Conservation (phyloP, 129 eudicot species). For the Tanacetum coccineum region DNA sequence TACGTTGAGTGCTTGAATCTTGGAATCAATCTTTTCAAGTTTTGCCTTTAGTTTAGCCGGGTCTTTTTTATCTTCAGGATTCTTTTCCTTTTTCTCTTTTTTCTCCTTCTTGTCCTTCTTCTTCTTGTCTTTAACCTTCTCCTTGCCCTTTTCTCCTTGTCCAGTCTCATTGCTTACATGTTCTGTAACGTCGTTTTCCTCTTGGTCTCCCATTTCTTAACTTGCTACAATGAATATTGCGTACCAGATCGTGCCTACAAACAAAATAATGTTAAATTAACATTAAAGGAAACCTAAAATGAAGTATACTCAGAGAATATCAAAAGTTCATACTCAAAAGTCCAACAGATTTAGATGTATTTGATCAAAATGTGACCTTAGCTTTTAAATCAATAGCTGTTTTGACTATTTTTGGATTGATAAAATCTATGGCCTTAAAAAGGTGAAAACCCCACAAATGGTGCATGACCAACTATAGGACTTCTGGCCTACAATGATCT, state of each 20-base stretch:
- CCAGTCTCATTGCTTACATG: conserved; percentile 21
- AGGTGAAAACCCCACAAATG: conserved; percentile 36
- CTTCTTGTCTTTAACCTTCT: conserved; percentile 47
- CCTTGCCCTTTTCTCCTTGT: conserved; percentile 31
- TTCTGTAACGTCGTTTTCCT: conserved; percentile 34
- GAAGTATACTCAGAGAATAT: conserved; percentile 1
- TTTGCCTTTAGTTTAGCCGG: conserved; percentile 51
- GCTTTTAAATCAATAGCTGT: conserved; percentile 5
- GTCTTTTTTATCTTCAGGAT: conserved; percentile 59
- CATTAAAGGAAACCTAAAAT: not conserved
- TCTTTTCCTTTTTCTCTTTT: conserved; percentile 57
- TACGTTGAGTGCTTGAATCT: conserved; percentile 41
- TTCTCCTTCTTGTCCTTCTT: conserved; percentile 38
- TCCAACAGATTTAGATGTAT: not conserved
- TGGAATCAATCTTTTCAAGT: conserved; percentile 50
- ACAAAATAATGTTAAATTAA: not conserved
- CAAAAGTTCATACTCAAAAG: not conserved
- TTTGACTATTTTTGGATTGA: conserved; percentile 24
- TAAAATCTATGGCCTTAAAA: conserved; percentile 29
- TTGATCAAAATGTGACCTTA: not conserved
- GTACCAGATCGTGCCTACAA: not conserved
- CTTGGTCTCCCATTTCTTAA: conserved; percentile 55
- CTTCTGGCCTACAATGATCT: conserved; percentile 19
- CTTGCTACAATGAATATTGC: not conserved
- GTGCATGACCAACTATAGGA: conserved; percentile 22